Conservation (phyloP, 129 eudicot species). For the Chrysanthemum lavandulifolium region DNA sequence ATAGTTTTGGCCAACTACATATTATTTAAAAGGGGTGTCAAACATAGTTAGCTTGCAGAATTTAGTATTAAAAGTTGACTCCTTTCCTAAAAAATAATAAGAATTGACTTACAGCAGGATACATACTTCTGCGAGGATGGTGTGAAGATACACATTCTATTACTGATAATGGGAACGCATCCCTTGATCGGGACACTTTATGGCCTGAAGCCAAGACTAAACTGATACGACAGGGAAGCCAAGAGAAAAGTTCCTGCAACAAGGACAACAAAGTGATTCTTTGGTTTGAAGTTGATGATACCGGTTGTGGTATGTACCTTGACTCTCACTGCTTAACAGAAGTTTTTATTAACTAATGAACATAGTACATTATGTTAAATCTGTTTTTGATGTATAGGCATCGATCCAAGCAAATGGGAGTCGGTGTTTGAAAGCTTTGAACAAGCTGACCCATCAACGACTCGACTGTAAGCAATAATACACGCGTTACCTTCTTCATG, state of each 20-base stretch:
- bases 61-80: too few relatives aligned
- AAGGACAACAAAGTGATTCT: conserved; percentile 39
- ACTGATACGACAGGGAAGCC: too few relatives aligned
- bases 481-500: conserved; percentile 7
- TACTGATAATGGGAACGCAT: conserved; percentile 18
- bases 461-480: conserved; percentile 63
- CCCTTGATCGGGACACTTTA: conserved; percentile 14
- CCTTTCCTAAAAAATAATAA: conserved; percentile 4
- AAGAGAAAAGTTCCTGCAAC: conserved; percentile 24
- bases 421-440: conserved; percentile 80
- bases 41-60: neutral
- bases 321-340: neutral
- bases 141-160: conserved; percentile 52
- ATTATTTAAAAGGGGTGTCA: neutral
- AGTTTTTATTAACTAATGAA: neutral
- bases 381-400: conserved; percentile 34
- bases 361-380: conserved; percentile 9
- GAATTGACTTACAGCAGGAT: conserved; percentile 57
- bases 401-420: conserved; percentile 47
- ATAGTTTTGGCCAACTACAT: conserved; percentile 1
- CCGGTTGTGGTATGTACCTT: conserved; percentile 52
- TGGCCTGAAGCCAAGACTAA: neutral
- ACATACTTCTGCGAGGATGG: conserved; percentile 56
- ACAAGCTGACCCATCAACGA: conserved; percentile 98
- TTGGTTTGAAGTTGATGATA: conserved; percentile 48